These are phyloP conservation scores for Bipolaris bicolor DNA, from an alignment of 2,329 filamentous ascomycete species.

Conservation along the genomic window DNA sequence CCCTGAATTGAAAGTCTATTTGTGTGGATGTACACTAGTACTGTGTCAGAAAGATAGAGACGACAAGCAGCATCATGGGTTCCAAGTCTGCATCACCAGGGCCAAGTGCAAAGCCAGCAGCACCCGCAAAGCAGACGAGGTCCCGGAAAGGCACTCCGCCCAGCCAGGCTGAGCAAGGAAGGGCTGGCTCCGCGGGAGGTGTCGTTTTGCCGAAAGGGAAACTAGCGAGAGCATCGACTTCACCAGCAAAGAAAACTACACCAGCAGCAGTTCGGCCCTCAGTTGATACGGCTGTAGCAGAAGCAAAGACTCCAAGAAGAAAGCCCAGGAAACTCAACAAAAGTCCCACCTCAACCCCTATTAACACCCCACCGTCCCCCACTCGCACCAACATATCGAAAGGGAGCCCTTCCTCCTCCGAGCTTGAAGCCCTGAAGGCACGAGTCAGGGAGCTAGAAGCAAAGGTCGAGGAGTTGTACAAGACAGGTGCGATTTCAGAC, in stretches of 20 bases:
- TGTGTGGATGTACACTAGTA: background rate
- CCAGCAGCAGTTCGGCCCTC: slow-evolving; percentile 13
- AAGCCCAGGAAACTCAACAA: slow-evolving; percentile 45
- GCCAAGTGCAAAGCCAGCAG: slow-evolving; percentile 26
- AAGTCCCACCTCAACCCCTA: slow-evolving; percentile 25
- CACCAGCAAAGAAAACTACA: slow-evolving; percentile 6
- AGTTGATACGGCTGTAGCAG: slow-evolving; percentile 8
- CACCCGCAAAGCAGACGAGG: slow-evolving; percentile 27
- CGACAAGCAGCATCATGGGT: slow-evolving; percentile 25
- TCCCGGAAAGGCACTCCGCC: slow-evolving; percentile 29
- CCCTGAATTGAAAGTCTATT: background rate
- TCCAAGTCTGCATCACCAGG: slow-evolving; percentile 36
- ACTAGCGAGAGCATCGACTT: slow-evolving; percentile 15
- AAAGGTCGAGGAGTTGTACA: slow-evolving; percentile 47
- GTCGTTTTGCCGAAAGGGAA: slow-evolving; percentile 27
- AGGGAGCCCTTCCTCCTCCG: slow-evolving; percentile 24
- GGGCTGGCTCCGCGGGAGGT: slow-evolving; percentile 40
- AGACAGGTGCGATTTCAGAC: slow-evolving; percentile 11
- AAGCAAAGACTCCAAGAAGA: slow-evolving; percentile 11
- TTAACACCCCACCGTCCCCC: slow-evolving; percentile 5
- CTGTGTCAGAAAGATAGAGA: background rate
- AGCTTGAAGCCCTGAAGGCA: slow-evolving; percentile 46
- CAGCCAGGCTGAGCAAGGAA: slow-evolving; percentile 16
- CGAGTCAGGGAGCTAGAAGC: slow-evolving; percentile 45
- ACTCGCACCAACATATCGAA: background rate